Evolutionary conservation across 352 stramenopile genomes (phyloP).

Genomic region (Saprolegnia diclina): DNA sequence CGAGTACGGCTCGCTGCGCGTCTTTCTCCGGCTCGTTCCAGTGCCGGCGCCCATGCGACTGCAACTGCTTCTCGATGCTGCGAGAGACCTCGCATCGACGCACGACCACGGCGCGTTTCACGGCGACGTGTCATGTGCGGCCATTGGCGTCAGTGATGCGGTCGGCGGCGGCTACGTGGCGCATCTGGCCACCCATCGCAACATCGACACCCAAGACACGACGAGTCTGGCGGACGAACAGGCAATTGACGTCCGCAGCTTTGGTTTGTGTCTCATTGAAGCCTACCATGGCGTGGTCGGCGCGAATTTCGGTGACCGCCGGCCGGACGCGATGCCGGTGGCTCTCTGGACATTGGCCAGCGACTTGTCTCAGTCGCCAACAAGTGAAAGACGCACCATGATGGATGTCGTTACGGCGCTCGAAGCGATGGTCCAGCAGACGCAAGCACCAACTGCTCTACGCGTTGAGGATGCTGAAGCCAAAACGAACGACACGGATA

Average conservation of each 20-base stretch:
- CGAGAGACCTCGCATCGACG: neutral
- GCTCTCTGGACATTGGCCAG: neutral
- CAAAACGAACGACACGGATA: too few relatives aligned
- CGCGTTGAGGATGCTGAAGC: too few relatives aligned
- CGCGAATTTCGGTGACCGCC: too few relatives aligned
- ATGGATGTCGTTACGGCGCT: neutral
- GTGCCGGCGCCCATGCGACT: neutral
- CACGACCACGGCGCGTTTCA: neutral
- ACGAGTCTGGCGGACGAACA: neutral
- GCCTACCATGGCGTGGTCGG: neutral
- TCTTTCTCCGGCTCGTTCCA: neutral
- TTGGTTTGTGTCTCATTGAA: neutral
- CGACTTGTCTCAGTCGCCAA: neutral
- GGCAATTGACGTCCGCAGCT: neutral
- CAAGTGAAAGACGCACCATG: too few relatives aligned
- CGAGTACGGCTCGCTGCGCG: neutral
- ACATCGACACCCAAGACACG: neutral
- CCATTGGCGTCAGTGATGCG: neutral
- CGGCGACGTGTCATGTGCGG: neutral
- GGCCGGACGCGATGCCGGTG: neutral
- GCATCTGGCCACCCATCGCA: neutral
- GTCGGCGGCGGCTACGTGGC: neutral
- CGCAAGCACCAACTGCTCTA: too few relatives aligned
- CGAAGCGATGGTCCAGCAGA: neutral
- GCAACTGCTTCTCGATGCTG: neutral